phyloP scores from a whole-genome alignment of 208 protist genomes.

The Phytomonas francai region DNA sequence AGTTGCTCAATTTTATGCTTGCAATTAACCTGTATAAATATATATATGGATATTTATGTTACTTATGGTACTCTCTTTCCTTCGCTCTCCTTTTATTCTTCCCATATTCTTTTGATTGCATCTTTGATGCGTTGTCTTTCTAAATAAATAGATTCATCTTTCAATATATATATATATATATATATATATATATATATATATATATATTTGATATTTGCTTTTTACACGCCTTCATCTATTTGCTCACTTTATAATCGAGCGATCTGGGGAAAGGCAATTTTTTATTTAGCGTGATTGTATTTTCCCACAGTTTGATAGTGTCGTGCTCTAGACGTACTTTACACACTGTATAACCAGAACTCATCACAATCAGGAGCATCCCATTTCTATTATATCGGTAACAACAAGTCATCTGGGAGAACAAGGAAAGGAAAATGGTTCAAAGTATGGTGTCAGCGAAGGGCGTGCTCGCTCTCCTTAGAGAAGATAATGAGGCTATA shows the following conservation, averaged over 20 bases:
- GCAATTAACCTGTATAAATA: not conserved
- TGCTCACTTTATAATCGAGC: not conserved
- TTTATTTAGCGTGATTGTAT: not conserved
- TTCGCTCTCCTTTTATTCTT: slow-evolving; percentile 7
- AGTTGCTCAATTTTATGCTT: not conserved
- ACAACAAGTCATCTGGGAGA: not conserved
- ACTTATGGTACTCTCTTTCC: not conserved
- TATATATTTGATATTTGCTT: not conserved
- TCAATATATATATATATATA: slow-evolving; percentile 6
- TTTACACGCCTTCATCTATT: not conserved
- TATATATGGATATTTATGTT: slow-evolving; percentile 5
- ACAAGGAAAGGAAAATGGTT: not conserved
- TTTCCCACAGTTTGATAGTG: not conserved
- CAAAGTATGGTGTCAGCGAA: slow-evolving; percentile 75
- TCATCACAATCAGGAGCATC: too few relatives aligned
- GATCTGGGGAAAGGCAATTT: not conserved
- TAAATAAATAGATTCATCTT: slow-evolving; percentile 2
- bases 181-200: not conserved
- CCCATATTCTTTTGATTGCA: not conserved
- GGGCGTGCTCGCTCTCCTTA: slow-evolving; percentile 70
- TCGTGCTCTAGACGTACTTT: not conserved
- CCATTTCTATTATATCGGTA: not conserved
- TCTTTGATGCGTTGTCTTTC: not conserved
- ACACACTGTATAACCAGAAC: not conserved
- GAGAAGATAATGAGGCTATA: slow-evolving; percentile 60